Evolutionary conservation across 2,329 filamentous ascomycete species (phyloP).

Genomic region (Davidsoniella eucalypti): DNA sequence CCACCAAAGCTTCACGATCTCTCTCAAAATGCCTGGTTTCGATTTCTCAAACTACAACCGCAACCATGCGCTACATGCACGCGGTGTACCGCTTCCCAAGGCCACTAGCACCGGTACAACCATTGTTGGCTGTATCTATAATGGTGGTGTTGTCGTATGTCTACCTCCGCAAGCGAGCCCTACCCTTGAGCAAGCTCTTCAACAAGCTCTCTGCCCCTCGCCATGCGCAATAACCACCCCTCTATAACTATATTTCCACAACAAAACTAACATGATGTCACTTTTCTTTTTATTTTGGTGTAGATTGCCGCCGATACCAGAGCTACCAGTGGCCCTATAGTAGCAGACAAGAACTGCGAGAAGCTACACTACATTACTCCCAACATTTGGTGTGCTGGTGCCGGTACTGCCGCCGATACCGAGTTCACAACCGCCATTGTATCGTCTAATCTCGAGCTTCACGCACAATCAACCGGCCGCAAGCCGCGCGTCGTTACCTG

Average conservation of each 20-base stretch:
- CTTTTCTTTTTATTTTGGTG: not conserved
- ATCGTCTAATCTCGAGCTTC: conserved; percentile 95
- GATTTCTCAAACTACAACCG: conserved; percentile 99
- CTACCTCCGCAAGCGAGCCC: not conserved
- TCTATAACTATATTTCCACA: not conserved
- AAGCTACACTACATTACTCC: conserved; percentile 98
- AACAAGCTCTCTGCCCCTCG: not conserved
- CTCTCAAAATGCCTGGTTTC: conserved; percentile 72
- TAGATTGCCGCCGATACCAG: conserved; percentile 95
- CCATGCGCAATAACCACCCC: not conserved
- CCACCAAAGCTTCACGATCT: not conserved
- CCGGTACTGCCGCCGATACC: conserved; percentile 92
- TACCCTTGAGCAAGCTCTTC: not conserved
- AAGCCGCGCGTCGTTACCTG: conserved; percentile 94
- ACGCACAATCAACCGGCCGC: conserved; percentile 88
- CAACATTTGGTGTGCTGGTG: conserved; percentile 98
- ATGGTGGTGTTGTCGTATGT: conserved; percentile 85
- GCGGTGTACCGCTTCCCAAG: conserved; percentile 87
- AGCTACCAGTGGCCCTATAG: conserved; percentile 92
- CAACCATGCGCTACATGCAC: conserved; percentile 87
- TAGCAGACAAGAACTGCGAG: conserved; percentile 99
- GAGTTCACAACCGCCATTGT: conserved; percentile 98
- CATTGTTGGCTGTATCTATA: conserved; percentile 92
- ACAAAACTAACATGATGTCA: conserved; percentile 1
- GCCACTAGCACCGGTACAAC: conserved; percentile 97